Conservation (phyloP, 352 stramenopile species). For the Globisporangium spiculum region DNA sequence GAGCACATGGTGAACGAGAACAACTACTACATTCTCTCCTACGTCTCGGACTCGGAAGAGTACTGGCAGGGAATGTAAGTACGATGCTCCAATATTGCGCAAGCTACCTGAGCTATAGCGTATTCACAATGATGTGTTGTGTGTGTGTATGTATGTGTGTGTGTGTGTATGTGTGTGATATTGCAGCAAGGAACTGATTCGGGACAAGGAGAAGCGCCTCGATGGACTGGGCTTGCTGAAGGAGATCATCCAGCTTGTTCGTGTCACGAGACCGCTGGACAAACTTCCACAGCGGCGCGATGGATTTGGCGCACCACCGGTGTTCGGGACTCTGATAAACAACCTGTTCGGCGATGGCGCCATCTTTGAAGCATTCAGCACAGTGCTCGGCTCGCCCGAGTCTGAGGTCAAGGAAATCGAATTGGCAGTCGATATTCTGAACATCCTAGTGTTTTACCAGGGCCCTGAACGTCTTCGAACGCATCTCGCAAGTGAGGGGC, state of each 20-base stretch:
- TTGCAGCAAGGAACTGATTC: slow-evolving; percentile 50
- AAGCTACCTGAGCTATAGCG: background rate
- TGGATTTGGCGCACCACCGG: slow-evolving; percentile 42
- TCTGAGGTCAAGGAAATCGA: slow-evolving; percentile 47
- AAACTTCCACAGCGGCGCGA: slow-evolving; percentile 58
- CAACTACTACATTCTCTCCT: slow-evolving; percentile 82
- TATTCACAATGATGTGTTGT: background rate
- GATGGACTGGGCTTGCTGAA: slow-evolving; percentile 67
- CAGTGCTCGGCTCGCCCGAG: slow-evolving; percentile 42
- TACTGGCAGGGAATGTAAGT: slow-evolving; percentile 70
- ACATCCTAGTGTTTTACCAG: slow-evolving; percentile 67
- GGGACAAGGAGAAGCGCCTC: slow-evolving; percentile 29
- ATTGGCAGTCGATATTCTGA: slow-evolving; percentile 64
- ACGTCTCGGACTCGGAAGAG: slow-evolving; percentile 66
- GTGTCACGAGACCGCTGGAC: slow-evolving; percentile 59
- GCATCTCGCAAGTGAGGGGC: slow-evolving; percentile 67
- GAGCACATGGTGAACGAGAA: slow-evolving; percentile 85
- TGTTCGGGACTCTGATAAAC: slow-evolving; percentile 61
- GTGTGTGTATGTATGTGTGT: slow-evolving; percentile 19
- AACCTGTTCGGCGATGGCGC: slow-evolving; percentile 65
- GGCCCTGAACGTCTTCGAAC: slow-evolving; percentile 62
- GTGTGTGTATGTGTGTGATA: slow-evolving; percentile 11
- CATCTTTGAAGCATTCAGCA: slow-evolving; percentile 56
- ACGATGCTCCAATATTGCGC: background rate
- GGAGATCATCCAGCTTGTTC: slow-evolving; percentile 66